These are phyloP conservation scores for Colletotrichum sp. DNA, from an alignment of 2,329 filamentous ascomycete species.

Conservation along the genomic window DNA sequence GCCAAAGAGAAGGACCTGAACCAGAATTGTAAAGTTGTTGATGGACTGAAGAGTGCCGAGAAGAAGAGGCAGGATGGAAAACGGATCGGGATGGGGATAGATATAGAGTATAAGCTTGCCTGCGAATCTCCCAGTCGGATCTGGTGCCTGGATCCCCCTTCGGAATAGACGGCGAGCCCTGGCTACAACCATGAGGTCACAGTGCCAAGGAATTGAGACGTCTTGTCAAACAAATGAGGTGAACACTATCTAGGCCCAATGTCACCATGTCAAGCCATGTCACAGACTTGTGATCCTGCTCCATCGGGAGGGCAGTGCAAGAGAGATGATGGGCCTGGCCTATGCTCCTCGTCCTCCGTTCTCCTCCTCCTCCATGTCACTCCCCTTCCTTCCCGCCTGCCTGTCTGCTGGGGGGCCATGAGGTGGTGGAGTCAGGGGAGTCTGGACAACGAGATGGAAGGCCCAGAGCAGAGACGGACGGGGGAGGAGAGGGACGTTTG, in stretches of 20 bases:
- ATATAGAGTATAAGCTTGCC: slow-evolving; percentile 13
- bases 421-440: background rate
- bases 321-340: background rate
- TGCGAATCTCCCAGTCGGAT: background rate
- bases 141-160: background rate
- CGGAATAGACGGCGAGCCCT: background rate
- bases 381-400: background rate
- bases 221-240: slow-evolving; percentile 16
- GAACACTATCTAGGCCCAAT: slow-evolving; percentile 2
- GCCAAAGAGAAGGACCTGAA: slow-evolving; percentile 19
- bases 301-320: slow-evolving; percentile 17
- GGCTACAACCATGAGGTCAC: background rate
- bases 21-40: background rate
- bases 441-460: background rate
- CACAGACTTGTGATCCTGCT: slow-evolving; percentile 8
- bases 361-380: background rate
- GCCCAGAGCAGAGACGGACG: background rate
- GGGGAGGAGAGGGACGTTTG: background rate
- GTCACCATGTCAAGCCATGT: slow-evolving; percentile 17
- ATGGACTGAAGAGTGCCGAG: slow-evolving; percentile 4
- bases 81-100: slow-evolving; percentile 8
- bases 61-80: background rate
- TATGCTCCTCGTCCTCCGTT: background rate
- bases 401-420: background rate
- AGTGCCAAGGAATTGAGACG: slow-evolving; percentile 20